phyloP scores from a whole-genome alignment of 345 rosid genomes.

The Salix udensis region DNA sequence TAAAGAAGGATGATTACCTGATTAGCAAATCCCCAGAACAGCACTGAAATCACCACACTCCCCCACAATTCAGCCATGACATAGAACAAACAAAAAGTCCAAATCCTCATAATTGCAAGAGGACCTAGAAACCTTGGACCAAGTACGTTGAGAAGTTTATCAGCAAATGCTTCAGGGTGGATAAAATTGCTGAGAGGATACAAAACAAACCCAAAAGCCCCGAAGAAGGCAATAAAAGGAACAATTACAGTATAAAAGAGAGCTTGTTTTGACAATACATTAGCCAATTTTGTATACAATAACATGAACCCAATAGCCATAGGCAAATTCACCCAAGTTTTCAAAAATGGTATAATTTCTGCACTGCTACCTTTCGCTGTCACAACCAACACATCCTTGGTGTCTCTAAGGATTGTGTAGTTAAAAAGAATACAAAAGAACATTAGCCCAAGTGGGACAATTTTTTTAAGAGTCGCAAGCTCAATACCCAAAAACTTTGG shows the following conservation, averaged over 20 bases:
- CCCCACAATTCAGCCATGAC: conserved; percentile 99
- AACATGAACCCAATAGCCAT: conserved; percentile 98
- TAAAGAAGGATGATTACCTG: conserved; percentile 51
- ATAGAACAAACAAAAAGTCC: conserved; percentile 96
- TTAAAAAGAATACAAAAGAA: conserved; percentile 93
- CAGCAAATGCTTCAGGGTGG: conserved; percentile 84
- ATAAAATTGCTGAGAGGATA: conserved; percentile 84
- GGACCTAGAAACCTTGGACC: conserved; percentile 98
- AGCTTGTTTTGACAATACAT: conserved; percentile 78
- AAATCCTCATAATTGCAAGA: conserved; percentile 88
- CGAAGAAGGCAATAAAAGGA: conserved; percentile 89
- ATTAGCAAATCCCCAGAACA: conserved; percentile 98
- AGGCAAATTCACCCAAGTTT: conserved; percentile 98
- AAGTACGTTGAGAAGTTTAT: conserved; percentile 61
- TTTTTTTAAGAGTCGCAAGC: conserved; percentile 63
- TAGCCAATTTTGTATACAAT: conserved; percentile 69
- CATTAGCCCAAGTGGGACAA: conserved; percentile 88
- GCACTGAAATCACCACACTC: conserved; percentile 90
- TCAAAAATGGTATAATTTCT: conserved; percentile 90
- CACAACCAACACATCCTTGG: conserved; percentile 94
- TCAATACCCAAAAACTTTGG: conserved; percentile 75
- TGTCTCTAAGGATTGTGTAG: conserved; percentile 94
- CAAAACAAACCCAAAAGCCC: conserved; percentile 86
- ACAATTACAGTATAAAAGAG: conserved; percentile 78
- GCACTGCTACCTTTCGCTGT: conserved; percentile 96